These are phyloP conservation scores for Galerina marginata DNA, from an alignment of 768 basidiomycete genomes.

Conservation along the genomic window DNA sequence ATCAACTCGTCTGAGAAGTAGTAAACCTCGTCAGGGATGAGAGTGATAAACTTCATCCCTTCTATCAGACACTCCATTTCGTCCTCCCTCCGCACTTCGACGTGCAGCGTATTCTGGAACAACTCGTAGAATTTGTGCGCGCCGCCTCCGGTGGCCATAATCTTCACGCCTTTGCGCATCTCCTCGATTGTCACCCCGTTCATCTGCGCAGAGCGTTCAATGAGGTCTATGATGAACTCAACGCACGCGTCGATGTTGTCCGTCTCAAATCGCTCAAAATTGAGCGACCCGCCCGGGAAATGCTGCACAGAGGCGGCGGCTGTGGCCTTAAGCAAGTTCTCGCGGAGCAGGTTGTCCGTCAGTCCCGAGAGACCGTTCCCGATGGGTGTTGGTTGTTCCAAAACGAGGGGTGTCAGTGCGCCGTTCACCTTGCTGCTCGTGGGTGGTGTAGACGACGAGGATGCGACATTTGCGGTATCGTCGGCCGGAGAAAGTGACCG, in stretches of 20 bases:
- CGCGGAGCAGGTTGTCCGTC: constrained; percentile 54
- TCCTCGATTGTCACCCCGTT: constrained; percentile 89
- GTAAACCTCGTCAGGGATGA: constrained; percentile 97
- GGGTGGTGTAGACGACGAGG: constrained; percentile 36
- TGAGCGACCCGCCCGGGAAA: constrained; percentile 95
- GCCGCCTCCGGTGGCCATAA: constrained; percentile 98
- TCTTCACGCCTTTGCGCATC: constrained; percentile 93
- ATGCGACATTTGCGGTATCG: constrained; percentile 34
- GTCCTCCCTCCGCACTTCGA: constrained; percentile 90
- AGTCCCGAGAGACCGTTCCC: constrained; percentile 42
- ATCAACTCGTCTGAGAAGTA: constrained; percentile 99
- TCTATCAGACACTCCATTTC: constrained; percentile 99
- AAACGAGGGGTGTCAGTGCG: constrained; percentile 81
- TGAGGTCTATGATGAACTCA: constrained; percentile 84
- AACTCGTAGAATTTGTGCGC: constrained; percentile 93
- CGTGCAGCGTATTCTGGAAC: constrained; percentile 72
- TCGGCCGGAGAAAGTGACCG: constrained; percentile 48
- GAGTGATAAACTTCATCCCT: constrained; percentile 93
- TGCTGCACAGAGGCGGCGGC: constrained; percentile 55
- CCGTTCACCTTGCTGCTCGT: constrained; percentile 58
- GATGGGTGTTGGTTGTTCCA: constrained; percentile 53
- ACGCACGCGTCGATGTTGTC: constrained; percentile 85
- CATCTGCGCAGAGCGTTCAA: constrained; percentile 81
- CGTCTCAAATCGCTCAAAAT: constrained; percentile 97
- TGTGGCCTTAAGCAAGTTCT: constrained; percentile 70